Evolutionary conservation across 2,329 filamentous ascomycete species (phyloP).

Genomic region (Diaporthe amygdali): DNA sequence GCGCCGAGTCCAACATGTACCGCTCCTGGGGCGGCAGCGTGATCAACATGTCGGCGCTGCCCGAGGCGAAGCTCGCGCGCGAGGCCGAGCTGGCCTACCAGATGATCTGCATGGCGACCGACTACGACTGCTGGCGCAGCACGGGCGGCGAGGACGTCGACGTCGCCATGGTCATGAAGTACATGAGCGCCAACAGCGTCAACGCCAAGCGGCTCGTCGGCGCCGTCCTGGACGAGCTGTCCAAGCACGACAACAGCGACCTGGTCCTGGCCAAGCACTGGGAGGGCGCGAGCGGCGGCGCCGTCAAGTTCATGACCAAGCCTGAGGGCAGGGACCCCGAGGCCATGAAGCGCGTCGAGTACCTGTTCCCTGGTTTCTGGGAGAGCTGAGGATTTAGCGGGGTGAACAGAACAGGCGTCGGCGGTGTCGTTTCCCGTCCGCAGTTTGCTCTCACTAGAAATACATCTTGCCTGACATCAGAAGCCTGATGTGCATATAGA

Average conservation of each 20-base stretch:
- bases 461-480: not conserved
- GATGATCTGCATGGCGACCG: slow-evolving; percentile 99
- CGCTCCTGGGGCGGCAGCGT: slow-evolving; percentile 90
- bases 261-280: slow-evolving; percentile 82
- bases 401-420: not conserved
- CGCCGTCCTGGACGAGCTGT: slow-evolving; percentile 85
- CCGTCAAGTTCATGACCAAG: slow-evolving; percentile 82
- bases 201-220: slow-evolving; percentile 88
- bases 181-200: slow-evolving; percentile 91
- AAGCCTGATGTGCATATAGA: not conserved
- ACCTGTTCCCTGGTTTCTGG: slow-evolving; percentile 86
- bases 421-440: not conserved
- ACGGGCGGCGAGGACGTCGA: slow-evolving; percentile 71
- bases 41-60: slow-evolving; percentile 97
- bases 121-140: slow-evolving; percentile 98
- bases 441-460: not conserved
- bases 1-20: slow-evolving; percentile 95
- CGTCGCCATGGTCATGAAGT: slow-evolving; percentile 95
- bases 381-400: slow-evolving; percentile 36
- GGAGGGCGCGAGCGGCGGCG: slow-evolving; percentile 76
- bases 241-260: slow-evolving; percentile 76
- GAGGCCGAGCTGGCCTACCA: slow-evolving; percentile 97
- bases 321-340: slow-evolving; percentile 74
- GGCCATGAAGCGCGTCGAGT: slow-evolving; percentile 80
- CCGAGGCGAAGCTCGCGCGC: slow-evolving; percentile 93